These are phyloP conservation scores for Backusella sp. DNA, from an alignment of 192 early-diverging fungal genomes.

Conservation along the genomic window DNA sequence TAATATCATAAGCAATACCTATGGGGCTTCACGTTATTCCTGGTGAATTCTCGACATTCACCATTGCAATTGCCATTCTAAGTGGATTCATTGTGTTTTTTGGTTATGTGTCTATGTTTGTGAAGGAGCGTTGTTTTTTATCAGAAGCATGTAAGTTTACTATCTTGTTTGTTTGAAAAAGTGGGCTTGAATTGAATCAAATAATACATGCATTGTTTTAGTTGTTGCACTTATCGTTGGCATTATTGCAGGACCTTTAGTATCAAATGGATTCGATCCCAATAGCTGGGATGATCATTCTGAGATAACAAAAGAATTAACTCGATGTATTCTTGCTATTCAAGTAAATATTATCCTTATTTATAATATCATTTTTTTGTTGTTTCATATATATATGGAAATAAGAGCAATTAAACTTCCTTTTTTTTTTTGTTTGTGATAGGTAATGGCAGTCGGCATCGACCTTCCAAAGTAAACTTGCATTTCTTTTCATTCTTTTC, in stretches of 20 bases:
- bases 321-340: slow-evolving; percentile 78
- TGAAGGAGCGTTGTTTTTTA: slow-evolving; percentile 69
- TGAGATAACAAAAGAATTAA: slow-evolving; percentile 66
- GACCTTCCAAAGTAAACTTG: slow-evolving; percentile 64
- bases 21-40: slow-evolving; percentile 24
- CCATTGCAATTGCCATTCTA: slow-evolving; percentile 53
- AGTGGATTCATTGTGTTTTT: slow-evolving; percentile 72
- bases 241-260: slow-evolving; percentile 78
- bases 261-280: slow-evolving; percentile 70
- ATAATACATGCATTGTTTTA: slow-evolving; percentile 21
- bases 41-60: slow-evolving; percentile 40
- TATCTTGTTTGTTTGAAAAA: neutral
- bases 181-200: neutral
- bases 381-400: neutral
- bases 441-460: slow-evolving; percentile 85
- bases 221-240: slow-evolving; percentile 84
- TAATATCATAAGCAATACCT: neutral
- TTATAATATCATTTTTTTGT: neutral
- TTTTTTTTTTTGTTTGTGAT: slow-evolving; percentile 6
- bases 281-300: slow-evolving; percentile 46
- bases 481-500: neutral
- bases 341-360: slow-evolving; percentile 44
- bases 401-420: neutral
- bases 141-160: slow-evolving; percentile 66
- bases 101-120: slow-evolving; percentile 67